A percentile compares a stretch with the other conserved stretches of the same genome.
Conservation (phyloP, 495 filamentous ascomycete genomes). For the Lophiotrema nucula region DNA sequence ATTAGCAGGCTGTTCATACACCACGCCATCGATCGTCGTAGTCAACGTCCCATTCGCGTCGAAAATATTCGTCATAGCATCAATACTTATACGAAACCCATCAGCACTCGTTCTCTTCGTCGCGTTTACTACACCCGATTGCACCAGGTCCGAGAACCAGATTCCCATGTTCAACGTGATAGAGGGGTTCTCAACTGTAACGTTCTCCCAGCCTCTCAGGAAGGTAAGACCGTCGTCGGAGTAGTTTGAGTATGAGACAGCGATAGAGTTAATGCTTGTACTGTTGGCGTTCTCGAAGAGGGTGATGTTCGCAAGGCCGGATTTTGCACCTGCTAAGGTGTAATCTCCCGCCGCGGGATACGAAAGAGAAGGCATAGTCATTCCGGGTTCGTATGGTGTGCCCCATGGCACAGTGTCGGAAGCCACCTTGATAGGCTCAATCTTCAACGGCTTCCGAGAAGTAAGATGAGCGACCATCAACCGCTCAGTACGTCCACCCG, state of each 20-base stretch:
- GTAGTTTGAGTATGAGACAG: neutral
- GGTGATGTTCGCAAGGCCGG: neutral
- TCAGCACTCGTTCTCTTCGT: neutral
- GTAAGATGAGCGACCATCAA: neutral
- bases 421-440: neutral
- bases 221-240: neutral
- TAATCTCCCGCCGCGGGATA: neutral
- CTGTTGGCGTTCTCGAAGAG: neutral
- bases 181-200: neutral
- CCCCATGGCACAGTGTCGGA: neutral
- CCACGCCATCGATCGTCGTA: neutral
- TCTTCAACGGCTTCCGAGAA: neutral
- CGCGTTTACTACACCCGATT: neutral
- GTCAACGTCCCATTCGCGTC: neutral
- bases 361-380: neutral
- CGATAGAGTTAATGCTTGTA: neutral
- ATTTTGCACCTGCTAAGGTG: neutral
- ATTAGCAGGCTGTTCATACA: neutral
- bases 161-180: neutral
- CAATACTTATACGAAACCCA: neutral
- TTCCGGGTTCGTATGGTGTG: neutral
- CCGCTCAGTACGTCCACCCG: neutral
- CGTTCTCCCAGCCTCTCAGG: neutral
- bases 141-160: neutral
- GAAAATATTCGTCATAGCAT: constrained; percentile 2